phyloP scores from a whole-genome alignment of 495 filamentous ascomycete genomes.

The Penicillium paradoxum region DNA sequence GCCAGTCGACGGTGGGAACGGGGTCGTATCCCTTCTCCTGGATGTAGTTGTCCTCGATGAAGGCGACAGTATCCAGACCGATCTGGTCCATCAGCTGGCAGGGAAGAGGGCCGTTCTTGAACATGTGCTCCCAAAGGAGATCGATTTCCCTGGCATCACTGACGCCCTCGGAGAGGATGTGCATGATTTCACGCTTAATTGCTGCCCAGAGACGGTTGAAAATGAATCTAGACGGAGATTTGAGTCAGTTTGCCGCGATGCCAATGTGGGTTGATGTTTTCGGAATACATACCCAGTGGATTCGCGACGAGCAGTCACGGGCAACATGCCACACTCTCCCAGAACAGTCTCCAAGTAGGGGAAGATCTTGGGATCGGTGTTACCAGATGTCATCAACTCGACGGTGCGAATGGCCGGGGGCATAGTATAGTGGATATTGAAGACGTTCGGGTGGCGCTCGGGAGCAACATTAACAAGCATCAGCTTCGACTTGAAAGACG shows the following conservation, averaged over 20 bases:
- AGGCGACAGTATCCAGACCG: constrained; percentile 32
- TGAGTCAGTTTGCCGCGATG: neutral
- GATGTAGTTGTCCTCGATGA: constrained; percentile 42
- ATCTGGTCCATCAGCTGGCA: constrained; percentile 32
- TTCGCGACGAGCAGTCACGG: constrained; percentile 34
- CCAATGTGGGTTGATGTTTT: neutral
- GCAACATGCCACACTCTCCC: constrained; percentile 38
- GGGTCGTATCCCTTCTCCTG: constrained; percentile 25
- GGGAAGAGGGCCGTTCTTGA: constrained; percentile 20
- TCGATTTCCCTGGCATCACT: constrained; percentile 46
- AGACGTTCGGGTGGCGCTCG: constrained; percentile 16
- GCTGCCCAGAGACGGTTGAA: constrained; percentile 57
- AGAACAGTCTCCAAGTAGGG: constrained; percentile 36
- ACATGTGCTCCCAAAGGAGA: constrained; percentile 30
- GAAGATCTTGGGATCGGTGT: constrained; percentile 43
- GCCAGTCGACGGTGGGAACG: constrained; percentile 27
- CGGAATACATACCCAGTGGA: constrained; percentile 41
- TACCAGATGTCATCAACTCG: constrained; percentile 53
- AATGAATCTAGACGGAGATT: constrained; percentile 35
- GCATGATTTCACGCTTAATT: constrained; percentile 49
- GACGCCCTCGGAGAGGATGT: constrained; percentile 48
- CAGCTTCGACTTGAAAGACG: constrained; percentile 26
- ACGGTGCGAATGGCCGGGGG: constrained; percentile 45
- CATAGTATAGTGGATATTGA: constrained; percentile 53
- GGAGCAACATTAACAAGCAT: constrained; percentile 17